These are phyloP conservation scores for Myxozyma neotropica DNA, from an alignment of 805 yeast genomes.

Conservation along the genomic window DNA sequence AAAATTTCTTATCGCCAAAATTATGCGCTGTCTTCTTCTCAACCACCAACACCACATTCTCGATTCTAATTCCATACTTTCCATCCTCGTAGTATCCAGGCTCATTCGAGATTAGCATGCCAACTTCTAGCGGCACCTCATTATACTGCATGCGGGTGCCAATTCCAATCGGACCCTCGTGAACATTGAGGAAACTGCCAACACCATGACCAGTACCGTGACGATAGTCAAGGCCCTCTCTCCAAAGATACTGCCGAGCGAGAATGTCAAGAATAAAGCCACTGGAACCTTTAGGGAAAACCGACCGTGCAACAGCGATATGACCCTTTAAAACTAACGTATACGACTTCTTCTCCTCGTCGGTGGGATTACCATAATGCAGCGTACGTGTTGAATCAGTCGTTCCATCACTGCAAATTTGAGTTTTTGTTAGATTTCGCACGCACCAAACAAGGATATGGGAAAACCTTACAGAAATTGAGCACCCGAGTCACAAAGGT, in stretches of 20 bases:
- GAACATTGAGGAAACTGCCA: constrained; percentile 89
- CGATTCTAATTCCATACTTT: constrained; percentile 87
- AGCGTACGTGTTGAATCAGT: constrained; percentile 92
- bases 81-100: constrained; percentile 94
- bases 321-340: constrained; percentile 92
- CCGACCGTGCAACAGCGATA: constrained; percentile 76
- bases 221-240: constrained; percentile 78
- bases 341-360: constrained; percentile 65
- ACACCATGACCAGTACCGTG: constrained; percentile 99
- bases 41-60: constrained; percentile 70
- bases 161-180: constrained; percentile 90
- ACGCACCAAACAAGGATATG: not conserved
- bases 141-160: constrained; percentile 53
- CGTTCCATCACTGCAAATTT: constrained; percentile 70
- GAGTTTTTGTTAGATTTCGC: not conserved
- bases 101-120: constrained; percentile 84
- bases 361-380: constrained; percentile 62
- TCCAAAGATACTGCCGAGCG: constrained; percentile 83
- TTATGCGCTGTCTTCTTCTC: constrained; percentile 47
- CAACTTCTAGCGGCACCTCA: constrained; percentile 57
- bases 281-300: constrained; percentile 74
- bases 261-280: constrained; percentile 78
- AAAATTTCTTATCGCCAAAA: constrained; percentile 59
- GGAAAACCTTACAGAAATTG: constrained; percentile 56
- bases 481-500: constrained; percentile 86